phyloP scores from a whole-genome alignment of 495 filamentous ascomycete species.

The Polyplosphaeria fusca region DNA sequence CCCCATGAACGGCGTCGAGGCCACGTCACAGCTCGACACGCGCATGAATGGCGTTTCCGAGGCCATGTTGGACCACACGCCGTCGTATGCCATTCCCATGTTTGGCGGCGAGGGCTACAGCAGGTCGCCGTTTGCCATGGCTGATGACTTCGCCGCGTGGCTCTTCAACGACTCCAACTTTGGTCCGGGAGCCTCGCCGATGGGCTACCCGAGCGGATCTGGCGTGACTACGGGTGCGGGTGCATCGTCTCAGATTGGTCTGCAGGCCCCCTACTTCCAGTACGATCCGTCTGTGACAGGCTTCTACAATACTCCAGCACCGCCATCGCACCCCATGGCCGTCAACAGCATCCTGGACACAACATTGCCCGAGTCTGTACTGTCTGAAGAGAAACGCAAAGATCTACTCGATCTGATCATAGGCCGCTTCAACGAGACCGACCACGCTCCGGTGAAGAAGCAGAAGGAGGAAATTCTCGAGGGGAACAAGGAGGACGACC shows the following conservation, averaged over 20 bases:
- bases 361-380: constrained; percentile 65
- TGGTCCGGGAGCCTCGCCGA: constrained; percentile 28
- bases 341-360: constrained; percentile 87
- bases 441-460: constrained; percentile 67
- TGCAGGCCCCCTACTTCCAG: constrained; percentile 38
- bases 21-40: constrained; percentile 18
- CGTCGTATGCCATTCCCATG: constrained; percentile 70
- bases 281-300: constrained; percentile 34
- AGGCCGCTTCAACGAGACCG: constrained; percentile 75
- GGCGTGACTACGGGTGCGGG: constrained; percentile 3
- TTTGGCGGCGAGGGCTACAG: constrained; percentile 79
- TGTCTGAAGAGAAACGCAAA: constrained; percentile 84
- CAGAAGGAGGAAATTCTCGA: constrained; percentile 76
- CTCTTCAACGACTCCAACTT: constrained; percentile 68
- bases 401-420: constrained; percentile 84
- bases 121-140: constrained; percentile 83
- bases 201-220: constrained; percentile 22
- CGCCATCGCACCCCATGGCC: constrained; percentile 76
- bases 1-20: constrained; percentile 27
- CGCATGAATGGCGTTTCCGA: constrained; percentile 44
- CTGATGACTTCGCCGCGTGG: constrained; percentile 89
- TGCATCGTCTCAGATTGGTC: constrained; percentile 28
- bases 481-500: constrained; percentile 67
- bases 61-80: constrained; percentile 61
- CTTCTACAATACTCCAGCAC: constrained; percentile 32